Evolutionary conservation across 768 basidiomycete species (phyloP), one percentile per base, ranked within the genome.

Genomic region (Naganishia vaughanmartiniae): DNA sequence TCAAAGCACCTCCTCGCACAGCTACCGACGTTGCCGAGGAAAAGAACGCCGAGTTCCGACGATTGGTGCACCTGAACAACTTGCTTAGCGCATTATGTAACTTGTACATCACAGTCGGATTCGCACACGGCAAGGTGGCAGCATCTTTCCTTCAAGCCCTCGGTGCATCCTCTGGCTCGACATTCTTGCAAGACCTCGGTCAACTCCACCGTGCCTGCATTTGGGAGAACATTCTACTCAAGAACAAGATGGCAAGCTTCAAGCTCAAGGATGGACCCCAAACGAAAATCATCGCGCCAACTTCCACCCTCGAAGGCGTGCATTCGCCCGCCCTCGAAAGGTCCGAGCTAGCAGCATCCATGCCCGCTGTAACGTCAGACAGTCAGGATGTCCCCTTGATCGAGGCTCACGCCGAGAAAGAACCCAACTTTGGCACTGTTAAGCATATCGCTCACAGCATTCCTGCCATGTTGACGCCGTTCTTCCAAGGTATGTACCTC

Each of bases 171-270:
- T 86, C 86, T 28, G 84, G 87, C 21, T 84, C 87, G 21, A 84
- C 87, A 72, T 86, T 92, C 31, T 82, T 98, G 30, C 81, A 82
- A 4, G 86, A 90, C 72, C 84, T 97, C 31, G 95, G 93, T 3
- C 81, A 86, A 54, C 83, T 97, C 7, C 93, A 96, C 78, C 87
- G 91, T 19, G 87, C 88, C 0, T 88, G 87, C 71, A 86, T 92
- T 7, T 92, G 91, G 90, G 92, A 95, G 82, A 93, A 91, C 74
- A 89, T 92, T 48, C 82, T 87, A 21, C 84, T 96, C 60, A 90
- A 89, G 74, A 83, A 84, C 21, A 86, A 85, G 30, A 81, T 89
- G 48, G 79, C 84, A 19, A 79, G 56, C 83, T 19, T 86, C 84
- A 74, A 87, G 85, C 77, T 19, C 26, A 39, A 53, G 11, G 42